phyloP scores from a whole-genome alignment of 768 basidiomycete species.

The Chlorophyllum brunneum region DNA sequence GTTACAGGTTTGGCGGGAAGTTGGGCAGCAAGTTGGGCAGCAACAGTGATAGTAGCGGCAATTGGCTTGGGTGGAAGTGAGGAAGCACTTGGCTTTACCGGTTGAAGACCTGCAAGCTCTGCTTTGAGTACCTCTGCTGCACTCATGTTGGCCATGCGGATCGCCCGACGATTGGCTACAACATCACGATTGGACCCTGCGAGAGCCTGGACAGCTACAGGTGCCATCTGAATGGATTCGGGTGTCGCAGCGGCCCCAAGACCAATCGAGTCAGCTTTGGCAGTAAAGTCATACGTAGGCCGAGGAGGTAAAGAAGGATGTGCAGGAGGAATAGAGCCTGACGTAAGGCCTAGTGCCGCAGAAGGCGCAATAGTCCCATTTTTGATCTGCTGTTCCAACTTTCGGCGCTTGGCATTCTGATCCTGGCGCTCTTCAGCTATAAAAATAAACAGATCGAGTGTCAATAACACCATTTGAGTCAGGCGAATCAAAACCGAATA shows the following conservation, averaged over 20 bases:
- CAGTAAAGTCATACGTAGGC: constrained; percentile 65
- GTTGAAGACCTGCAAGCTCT: constrained; percentile 64
- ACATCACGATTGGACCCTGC: constrained; percentile 88
- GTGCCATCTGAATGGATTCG: constrained; percentile 53
- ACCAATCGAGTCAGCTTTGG: constrained; percentile 74
- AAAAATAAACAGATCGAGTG: constrained; percentile 23
- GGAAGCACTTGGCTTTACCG: constrained; percentile 39
- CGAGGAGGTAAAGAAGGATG: constrained; percentile 65
- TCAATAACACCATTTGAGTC: constrained; percentile 4
- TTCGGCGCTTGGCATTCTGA: constrained; percentile 85
- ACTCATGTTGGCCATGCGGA: constrained; percentile 94
- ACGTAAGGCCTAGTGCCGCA: constrained; percentile 32
- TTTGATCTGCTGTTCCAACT: constrained; percentile 47
- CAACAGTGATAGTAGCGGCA: constrained; percentile 12
- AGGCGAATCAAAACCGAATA: constrained; percentile 13
- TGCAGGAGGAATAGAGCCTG: constrained; percentile 26
- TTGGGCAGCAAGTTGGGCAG: constrained; percentile 3
- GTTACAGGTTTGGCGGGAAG: constrained; percentile 13
- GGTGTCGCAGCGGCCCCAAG: constrained; percentile 60
- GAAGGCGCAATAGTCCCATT: constrained; percentile 43
- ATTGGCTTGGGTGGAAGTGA: constrained; percentile 35
- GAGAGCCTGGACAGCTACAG: constrained; percentile 67
- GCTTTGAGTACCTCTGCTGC: constrained; percentile 94
- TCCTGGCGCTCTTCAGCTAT: constrained; percentile 93
- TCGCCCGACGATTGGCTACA: constrained; percentile 84